A percentile compares a stretch with the other conserved stretches of the same genome.
phyloP scores from a whole-genome alignment of 2,329 filamentous ascomycete genomes.

The Arthrocladium fulminans region DNA sequence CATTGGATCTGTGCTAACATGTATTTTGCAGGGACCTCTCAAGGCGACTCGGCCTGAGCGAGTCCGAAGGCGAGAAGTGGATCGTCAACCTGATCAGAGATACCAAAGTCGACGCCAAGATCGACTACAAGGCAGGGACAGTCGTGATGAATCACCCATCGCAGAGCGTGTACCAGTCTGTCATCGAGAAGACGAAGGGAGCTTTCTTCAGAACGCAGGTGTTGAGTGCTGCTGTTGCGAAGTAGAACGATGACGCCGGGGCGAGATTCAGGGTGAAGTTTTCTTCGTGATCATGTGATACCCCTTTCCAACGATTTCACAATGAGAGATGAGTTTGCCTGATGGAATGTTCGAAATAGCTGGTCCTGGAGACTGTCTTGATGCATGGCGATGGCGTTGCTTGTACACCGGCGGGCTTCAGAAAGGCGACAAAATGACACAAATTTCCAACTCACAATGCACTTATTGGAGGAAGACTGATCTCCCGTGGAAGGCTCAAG shows the following conservation, averaged over 20 bases:
- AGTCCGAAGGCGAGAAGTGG: slow-evolving; percentile 99
- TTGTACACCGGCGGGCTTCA: no score
- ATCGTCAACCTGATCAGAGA: slow-evolving; percentile 99
- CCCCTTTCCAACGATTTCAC: background rate
- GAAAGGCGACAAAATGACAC: no score
- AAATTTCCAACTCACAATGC: no score
- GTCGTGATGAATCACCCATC: slow-evolving; percentile 99
- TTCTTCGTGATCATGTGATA: background rate
- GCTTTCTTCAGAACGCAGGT: slow-evolving; percentile 98
- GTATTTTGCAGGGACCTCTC: slow-evolving; percentile 64
- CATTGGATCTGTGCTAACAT: slow-evolving; percentile 6
- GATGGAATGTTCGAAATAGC: no score
- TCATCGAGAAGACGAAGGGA: slow-evolving; percentile 98
- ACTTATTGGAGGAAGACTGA: no score
- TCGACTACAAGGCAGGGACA: slow-evolving; percentile 97
- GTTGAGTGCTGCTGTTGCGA: slow-evolving; percentile 53
- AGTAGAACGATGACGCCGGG: slow-evolving; percentile 26
- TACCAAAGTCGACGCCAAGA: slow-evolving; percentile 95
- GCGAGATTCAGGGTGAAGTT: background rate
- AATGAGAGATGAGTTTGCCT: background rate
- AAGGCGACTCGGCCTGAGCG: slow-evolving; percentile 77
- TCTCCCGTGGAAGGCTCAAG: no score
- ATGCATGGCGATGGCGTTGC: no score
- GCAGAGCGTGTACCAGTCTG: slow-evolving; percentile 97
- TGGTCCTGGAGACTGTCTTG: no score